Base-by-base conservation (phyloP, 495 filamentous ascomycete genomes). In the Xylaria cubensis region DNA sequence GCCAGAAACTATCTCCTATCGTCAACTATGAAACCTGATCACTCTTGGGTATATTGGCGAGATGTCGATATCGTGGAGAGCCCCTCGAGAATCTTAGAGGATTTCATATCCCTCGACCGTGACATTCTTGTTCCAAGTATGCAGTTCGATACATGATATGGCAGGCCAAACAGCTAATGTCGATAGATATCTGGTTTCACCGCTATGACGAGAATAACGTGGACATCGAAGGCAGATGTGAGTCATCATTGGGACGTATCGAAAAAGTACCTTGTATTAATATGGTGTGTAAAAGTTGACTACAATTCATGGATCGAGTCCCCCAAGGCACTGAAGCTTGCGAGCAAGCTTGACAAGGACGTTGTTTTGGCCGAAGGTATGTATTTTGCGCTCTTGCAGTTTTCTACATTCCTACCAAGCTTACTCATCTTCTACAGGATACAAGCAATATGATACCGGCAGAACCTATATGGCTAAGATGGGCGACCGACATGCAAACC, bases 271-370 rank as follows among this genome's bases (percentile, higher is more conserved):
- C n/a, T 44, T 24, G 10, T 6, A 71, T 24, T 71, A 41, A 71
- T 15, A n/a, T 53, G 17, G 59, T 24, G 26, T 46, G 17, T 56
- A 32, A 29, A 74, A 97, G 94, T 98, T 76, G 96, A 99, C 80
- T 99, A 98, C 84, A 99, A 99, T 83, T 99, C 96, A 0, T 99
- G 96, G 96, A 90, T 97, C 75, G 96, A 99, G 84, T 97, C 96
- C 21, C 90, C 92, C 55, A 91, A 94, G 79, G 95, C 85, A 67
- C 89, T 91, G 21, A 91, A 89, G 71, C 86, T 98, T 58, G 88
- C 92, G 13, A 80, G 87, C 15, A 89, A 85, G 42, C 87, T 97
- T n/a, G 83, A 90, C 70, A 92, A 93, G 78, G 91, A 97, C 75
- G 83, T 90, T 44, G 86, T 99, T 73, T 82, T 99, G 42, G 96